phyloP scores from a whole-genome alignment of 768 basidiomycete species.

The Pisolithus albus region DNA sequence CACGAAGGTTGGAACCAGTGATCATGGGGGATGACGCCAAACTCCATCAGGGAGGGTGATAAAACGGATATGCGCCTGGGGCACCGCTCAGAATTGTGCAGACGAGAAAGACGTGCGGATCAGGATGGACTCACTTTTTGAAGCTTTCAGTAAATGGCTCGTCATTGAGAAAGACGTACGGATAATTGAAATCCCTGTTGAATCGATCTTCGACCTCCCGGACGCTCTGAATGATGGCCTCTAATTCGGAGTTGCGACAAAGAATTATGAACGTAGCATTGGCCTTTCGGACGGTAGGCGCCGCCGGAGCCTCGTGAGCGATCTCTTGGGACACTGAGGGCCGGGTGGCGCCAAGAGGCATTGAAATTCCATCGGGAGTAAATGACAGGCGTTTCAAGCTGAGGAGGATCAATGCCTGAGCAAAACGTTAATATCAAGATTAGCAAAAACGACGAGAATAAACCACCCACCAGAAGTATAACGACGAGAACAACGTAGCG shows the following conservation, averaged over 20 bases:
- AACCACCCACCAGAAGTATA: conserved; percentile 16
- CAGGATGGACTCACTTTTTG: conserved; percentile 29
- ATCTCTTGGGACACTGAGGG: not conserved
- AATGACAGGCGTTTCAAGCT: conserved; percentile 1
- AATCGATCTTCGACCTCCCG: conserved; percentile 53
- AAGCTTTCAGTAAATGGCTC: conserved; percentile 49
- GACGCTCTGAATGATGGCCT: conserved; percentile 41
- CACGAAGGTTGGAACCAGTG: conserved; percentile 68
- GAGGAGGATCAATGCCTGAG: conserved; percentile 14
- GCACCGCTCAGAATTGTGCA: conserved; percentile 10
- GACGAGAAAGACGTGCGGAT: not conserved
- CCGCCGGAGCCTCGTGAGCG: not conserved
- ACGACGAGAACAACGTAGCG: conserved; percentile 15
- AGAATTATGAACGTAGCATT: conserved; percentile 60
- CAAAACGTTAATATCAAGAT: not conserved
- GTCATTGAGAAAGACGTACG: conserved; percentile 63
- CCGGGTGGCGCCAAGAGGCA: not conserved
- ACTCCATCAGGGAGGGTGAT: conserved; percentile 42
- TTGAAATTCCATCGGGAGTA: conserved; percentile 1
- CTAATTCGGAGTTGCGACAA: conserved; percentile 42
- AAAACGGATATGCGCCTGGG: conserved; percentile 31
- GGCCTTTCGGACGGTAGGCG: conserved; percentile 21
- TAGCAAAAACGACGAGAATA: too few species aligned
- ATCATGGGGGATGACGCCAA: conserved; percentile 51
- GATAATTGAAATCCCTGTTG: conserved; percentile 50